phyloP scores from a whole-genome alignment of 768 basidiomycete genomes.

The Hygrocybe coccinea region DNA sequence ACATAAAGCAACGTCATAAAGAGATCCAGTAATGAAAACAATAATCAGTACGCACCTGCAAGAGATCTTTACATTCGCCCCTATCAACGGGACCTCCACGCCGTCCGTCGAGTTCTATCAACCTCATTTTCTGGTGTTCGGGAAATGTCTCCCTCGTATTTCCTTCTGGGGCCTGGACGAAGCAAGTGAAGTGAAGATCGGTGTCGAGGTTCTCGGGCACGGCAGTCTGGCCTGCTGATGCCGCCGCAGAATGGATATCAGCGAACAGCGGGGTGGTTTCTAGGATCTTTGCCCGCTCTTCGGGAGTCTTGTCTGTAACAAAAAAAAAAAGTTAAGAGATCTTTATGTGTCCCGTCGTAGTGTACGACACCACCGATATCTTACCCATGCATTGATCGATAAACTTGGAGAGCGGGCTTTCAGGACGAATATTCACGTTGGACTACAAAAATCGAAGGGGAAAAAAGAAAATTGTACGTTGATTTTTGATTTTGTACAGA shows the following conservation, averaged over 20 bases:
- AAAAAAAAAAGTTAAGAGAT: too few relatives aligned
- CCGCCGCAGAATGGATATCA: slow-evolving; percentile 68
- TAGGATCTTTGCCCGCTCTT: slow-evolving; percentile 70
- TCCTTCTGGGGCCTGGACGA: slow-evolving; percentile 61
- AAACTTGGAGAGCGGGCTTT: slow-evolving; percentile 60
- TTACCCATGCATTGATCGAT: slow-evolving; percentile 59
- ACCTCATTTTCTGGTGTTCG: slow-evolving; percentile 34
- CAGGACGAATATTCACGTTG: slow-evolving; percentile 50
- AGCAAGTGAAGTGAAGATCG: slow-evolving; percentile 83
- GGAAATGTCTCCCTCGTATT: slow-evolving; percentile 25
- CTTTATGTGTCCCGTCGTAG: too few relatives aligned
- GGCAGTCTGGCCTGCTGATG: slow-evolving; percentile 62
- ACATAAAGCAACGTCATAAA: neutral
- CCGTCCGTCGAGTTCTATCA: slow-evolving; percentile 84
- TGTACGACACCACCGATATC: too few relatives aligned
- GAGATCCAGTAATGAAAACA: neutral
- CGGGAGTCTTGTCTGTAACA: slow-evolving; percentile 55
- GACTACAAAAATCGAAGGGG: slow-evolving; percentile 45
- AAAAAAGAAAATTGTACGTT: too few relatives aligned
- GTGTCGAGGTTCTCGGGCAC: slow-evolving; percentile 63
- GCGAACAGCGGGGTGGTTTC: slow-evolving; percentile 74
- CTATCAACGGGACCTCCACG: slow-evolving; percentile 77
- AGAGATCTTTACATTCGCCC: slow-evolving; percentile 55
- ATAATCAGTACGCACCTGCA: slow-evolving; percentile 39
- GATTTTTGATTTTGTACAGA: too few relatives aligned